Conservation (phyloP, 345 rosid genomes). For the Atalantia buxifolia region DNA sequence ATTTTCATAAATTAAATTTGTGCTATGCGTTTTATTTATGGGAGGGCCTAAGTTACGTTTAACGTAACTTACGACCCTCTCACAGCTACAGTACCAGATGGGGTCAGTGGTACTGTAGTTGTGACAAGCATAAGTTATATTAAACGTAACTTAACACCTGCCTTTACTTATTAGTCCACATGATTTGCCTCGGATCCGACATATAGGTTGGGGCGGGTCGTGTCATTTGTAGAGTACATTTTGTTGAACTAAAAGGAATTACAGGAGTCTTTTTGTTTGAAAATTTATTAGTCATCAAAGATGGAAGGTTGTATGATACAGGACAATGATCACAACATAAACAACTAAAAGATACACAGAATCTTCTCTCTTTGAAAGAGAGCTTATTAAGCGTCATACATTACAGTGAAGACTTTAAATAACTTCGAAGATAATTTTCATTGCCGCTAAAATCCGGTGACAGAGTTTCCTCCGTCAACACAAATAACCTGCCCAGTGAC, state of each 20-base stretch:
- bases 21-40: no score
- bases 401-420: not conserved
- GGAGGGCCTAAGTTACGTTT: no score
- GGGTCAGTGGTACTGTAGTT: no score
- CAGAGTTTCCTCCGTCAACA: conserved; percentile 19
- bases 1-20: no score
- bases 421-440: not conserved
- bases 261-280: not conserved
- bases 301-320: not conserved
- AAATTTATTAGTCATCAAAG: not conserved
- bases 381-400: not conserved
- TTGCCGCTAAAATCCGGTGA: not conserved
- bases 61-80: no score
- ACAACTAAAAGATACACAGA: not conserved
- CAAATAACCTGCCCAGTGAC: conserved; percentile 42
- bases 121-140: no score
- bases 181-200: no score
- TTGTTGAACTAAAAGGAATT: not conserved
- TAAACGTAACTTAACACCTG: no score
- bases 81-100: no score
- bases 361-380: not conserved
- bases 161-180: no score
- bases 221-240: not conserved
- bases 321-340: not conserved
- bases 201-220: no score